Conservation (phyloP, 805 yeast species). For the Candida tallmaniae region DNA sequence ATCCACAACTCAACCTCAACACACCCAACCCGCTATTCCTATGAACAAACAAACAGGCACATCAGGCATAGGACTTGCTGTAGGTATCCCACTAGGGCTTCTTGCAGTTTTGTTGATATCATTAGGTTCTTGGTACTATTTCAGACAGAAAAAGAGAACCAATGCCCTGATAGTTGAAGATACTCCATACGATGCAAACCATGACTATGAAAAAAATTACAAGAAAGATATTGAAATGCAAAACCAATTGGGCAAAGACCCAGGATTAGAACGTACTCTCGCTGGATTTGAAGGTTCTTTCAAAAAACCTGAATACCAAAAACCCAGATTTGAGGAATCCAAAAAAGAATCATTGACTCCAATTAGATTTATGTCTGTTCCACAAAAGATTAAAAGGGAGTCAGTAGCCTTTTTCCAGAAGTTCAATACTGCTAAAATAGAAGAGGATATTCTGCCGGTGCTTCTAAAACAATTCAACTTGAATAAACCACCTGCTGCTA, state of each 20-base stretch:
- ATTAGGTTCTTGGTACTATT: constrained; percentile 17
- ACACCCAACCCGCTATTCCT: too few relatives aligned
- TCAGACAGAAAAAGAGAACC: constrained; percentile 14
- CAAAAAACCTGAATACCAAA: not conserved
- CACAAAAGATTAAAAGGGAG: constrained; percentile 10
- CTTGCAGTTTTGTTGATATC: constrained; percentile 19
- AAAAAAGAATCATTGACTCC: constrained; percentile 8
- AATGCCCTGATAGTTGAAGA: constrained; percentile 7
- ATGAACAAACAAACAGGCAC: too few relatives aligned
- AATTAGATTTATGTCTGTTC: constrained; percentile 7
- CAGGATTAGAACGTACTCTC: too few relatives aligned
- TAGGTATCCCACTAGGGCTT: constrained; percentile 29
- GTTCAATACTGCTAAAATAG: constrained; percentile 18
- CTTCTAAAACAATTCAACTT: constrained; percentile 31
- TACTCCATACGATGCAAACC: constrained; percentile 5
- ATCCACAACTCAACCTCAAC: not conserved
- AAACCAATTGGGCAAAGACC: not conserved
- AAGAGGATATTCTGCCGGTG: constrained; percentile 26
- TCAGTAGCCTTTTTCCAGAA: constrained; percentile 17
- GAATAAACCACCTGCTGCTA: constrained; percentile 14
- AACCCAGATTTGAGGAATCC: not conserved
- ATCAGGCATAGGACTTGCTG: constrained; percentile 32
- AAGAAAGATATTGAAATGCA: not conserved
- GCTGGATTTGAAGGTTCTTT: too few relatives aligned
- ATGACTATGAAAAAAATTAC: not conserved